Evolutionary conservation across 176 grass and related monocot genomes (phyloP).

Genomic region (barley (Hordeum vulgare)): DNA sequence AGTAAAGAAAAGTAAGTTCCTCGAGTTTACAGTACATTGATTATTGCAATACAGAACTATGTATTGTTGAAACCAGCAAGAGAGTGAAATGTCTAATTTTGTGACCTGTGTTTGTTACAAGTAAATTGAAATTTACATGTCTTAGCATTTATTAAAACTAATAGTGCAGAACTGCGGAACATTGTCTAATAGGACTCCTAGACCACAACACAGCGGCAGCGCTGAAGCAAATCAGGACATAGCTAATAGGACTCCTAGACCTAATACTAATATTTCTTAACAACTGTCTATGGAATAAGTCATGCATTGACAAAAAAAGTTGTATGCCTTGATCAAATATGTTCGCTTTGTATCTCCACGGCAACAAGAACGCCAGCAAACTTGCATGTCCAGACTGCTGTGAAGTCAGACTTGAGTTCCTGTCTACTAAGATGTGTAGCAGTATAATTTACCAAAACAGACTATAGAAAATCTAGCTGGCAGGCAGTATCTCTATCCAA

Average conservation of each 20-base stretch:
- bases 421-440: background rate
- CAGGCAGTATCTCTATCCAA: too few relatives aligned
- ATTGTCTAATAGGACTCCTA: background rate
- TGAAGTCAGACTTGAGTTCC: background rate
- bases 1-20: slow-evolving; percentile 17
- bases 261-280: too few relatives aligned
- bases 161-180: background rate
- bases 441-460: background rate
- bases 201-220: too few relatives aligned
- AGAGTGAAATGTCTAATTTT: background rate
- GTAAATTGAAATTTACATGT: background rate
- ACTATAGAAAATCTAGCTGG: background rate
- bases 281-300: background rate
- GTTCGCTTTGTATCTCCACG: background rate
- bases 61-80: background rate
- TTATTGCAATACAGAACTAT: background rate
- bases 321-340: background rate
- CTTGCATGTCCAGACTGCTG: too few relatives aligned
- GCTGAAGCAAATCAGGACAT: too few relatives aligned
- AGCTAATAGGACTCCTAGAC: too few relatives aligned
- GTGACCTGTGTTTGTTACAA: background rate
- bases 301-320: background rate
- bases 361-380: too few relatives aligned
- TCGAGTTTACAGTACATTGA: background rate
- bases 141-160: slow-evolving; percentile 8